A percentile compares a stretch with the other conserved stretches of the same genome.
phyloP scores from a whole-genome alignment of 169 alveolate genomes.

The Cryptosporidium canis region DNA sequence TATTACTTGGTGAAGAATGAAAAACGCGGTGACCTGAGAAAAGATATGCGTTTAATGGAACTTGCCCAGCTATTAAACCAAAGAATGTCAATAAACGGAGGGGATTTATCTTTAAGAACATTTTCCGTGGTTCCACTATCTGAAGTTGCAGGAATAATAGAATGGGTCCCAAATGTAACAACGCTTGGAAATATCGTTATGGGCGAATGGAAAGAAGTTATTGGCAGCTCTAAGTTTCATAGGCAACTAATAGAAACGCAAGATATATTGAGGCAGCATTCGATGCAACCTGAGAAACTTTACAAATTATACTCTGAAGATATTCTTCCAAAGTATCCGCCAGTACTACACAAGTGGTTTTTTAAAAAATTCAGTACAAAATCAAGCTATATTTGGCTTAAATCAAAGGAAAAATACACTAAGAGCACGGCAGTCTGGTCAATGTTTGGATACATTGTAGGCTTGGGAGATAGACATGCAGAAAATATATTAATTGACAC shows the following conservation, averaged over 20 bases:
- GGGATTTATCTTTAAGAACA: constrained; percentile 72
- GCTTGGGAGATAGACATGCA: constrained; percentile 98
- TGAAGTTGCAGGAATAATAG: constrained; percentile 91
- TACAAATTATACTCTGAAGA: constrained; percentile 84
- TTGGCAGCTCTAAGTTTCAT: constrained; percentile 81
- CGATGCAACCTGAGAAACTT: constrained; percentile 76
- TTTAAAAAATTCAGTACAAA: constrained; percentile 74
- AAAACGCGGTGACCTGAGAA: constrained; percentile 90
- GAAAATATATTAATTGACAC: constrained; percentile 94
- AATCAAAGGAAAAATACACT: constrained; percentile 88
- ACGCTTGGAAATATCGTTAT: constrained; percentile 77
- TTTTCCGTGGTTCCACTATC: constrained; percentile 90
- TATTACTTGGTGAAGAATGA: constrained; percentile 89
- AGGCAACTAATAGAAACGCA: constrained; percentile 85
- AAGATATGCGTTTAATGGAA: constrained; percentile 94
- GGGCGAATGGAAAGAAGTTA: constrained; percentile 82
- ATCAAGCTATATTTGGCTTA: constrained; percentile 90
- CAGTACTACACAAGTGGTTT: constrained; percentile 77
- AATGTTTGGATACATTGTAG: constrained; percentile 95
- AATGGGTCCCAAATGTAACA: constrained; percentile 93
- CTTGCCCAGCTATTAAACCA: constrained; percentile 73
- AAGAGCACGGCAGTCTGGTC: constrained; percentile 94
- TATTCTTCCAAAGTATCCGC: constrained; percentile 81
- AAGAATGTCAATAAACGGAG: constrained; percentile 37
- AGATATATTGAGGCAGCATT: constrained; percentile 82